Base-by-base conservation (phyloP, 2,329 filamentous ascomycete species). In the Penicillium frequentans region DNA sequence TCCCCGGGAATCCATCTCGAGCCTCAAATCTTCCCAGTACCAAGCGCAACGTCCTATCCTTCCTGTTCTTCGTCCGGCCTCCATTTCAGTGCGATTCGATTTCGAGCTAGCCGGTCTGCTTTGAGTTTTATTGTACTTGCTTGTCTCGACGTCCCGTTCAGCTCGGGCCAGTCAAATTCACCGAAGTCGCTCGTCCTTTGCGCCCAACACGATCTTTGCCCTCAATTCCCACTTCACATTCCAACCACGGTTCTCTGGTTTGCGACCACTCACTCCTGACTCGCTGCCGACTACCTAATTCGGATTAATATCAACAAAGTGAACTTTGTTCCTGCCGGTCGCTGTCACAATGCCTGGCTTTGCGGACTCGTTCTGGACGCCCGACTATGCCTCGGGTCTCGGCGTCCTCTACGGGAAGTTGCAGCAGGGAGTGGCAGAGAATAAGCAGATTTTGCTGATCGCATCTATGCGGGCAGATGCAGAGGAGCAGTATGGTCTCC, bases 281-380 rank as follows among this genome's bases (percentile, higher is more conserved):
- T 19, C 5, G n/a, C 9, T 19, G 45, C 26, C 23, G 48, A 27
- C 24, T 16, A n/a, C 35, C 35, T 8, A 26, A 23, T 19, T n/a
- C 19, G 13, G n/a, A n/a, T 8, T 14, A 35, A n/a, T 37, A 11
- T 37, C 19, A 9, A 26, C 14, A 29, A 33, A 19, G n/a, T 24
- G 35, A 44, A 45, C 13, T 27, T 37, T 26, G 33, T 45, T 23
- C 14, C 19, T 44, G 19, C 46, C 45, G 49, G 39, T 48, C 50
- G 14, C 52, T 47, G 56, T 65, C 70, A 86, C 76, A 73, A 93
- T 93, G 90, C 89, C 90, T 67, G 86, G 90, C 69, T 98, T 99
- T 78, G 88, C 92, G 67, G 91, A 93, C 79, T 96, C 93, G 50
- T 98, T 99, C 80, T 99, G 95, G 95, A 96, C 95, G 61, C 86